Evolutionary conservation across 805 yeast genomes (phyloP).

Genomic region (Saccharomycopsis microspora): DNA sequence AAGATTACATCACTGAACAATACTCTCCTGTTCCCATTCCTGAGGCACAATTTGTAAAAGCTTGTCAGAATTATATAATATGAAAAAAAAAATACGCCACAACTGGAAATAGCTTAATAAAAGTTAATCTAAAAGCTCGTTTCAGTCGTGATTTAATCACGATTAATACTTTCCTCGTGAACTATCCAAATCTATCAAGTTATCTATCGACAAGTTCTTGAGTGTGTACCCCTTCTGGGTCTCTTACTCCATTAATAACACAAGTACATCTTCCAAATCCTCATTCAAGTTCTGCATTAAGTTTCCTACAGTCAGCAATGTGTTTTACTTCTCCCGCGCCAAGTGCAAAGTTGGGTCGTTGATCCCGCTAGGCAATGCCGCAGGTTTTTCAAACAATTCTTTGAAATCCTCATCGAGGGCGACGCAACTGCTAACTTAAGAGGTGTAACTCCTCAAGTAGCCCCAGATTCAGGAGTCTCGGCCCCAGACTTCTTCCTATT

Average conservation of each 20-base stretch:
- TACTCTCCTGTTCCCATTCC: too few relatives aligned
- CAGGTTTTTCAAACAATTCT: background rate
- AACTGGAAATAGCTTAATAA: too few relatives aligned
- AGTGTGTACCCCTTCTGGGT: background rate
- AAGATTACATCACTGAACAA: too few relatives aligned
- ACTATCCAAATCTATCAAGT: slow-evolving; percentile 13
- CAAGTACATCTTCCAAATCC: slow-evolving; percentile 15
- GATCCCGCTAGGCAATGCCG: slow-evolving; percentile 4
- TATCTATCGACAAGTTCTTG: slow-evolving; percentile 1
- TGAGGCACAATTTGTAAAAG: too few relatives aligned
- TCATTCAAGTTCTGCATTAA: slow-evolving; percentile 15
- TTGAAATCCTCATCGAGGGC: background rate
- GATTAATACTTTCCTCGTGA: slow-evolving; percentile 17
- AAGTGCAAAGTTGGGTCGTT: slow-evolving; percentile 10
- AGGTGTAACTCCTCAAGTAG: background rate
- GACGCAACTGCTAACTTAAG: background rate
- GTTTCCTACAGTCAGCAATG: slow-evolving; percentile 3
- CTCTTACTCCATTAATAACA: slow-evolving; percentile 14
- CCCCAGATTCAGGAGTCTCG: background rate
- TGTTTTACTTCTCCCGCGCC: background rate
- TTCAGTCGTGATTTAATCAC: too few relatives aligned
- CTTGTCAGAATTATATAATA: too few relatives aligned
- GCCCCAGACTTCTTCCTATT: background rate
- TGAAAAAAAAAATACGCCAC: too few relatives aligned
- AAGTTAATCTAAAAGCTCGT: too few relatives aligned